These are phyloP conservation scores for Lanmaoa pseudosensibilis DNA, from an alignment of 768 basidiomycete genomes.

Conservation along the genomic window DNA sequence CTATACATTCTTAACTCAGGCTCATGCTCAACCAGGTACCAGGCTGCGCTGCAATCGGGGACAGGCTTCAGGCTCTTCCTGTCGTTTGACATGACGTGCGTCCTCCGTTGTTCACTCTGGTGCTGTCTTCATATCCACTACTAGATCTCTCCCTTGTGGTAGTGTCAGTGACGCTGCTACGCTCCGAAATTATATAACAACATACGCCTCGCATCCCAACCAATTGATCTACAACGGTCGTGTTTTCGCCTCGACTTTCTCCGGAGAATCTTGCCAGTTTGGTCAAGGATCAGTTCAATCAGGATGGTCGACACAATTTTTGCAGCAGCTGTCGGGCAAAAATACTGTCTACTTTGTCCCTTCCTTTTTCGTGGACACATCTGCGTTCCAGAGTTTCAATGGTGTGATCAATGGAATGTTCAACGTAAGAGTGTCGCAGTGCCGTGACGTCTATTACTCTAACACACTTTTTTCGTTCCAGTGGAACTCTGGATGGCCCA, in stretches of 20 bases:
- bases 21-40: constrained; percentile 42
- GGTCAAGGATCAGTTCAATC: constrained; percentile 50
- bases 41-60: constrained; percentile 51
- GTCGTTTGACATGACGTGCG: constrained; percentile 77
- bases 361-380: constrained; percentile 63
- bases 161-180: constrained; percentile 46
- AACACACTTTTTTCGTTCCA: constrained; percentile 26
- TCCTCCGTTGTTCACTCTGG: constrained; percentile 11
- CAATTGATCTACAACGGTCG: constrained; percentile 50
- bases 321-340: constrained; percentile 45
- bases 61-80: constrained; percentile 71
- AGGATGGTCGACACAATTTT: constrained; percentile 61
- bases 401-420: constrained; percentile 59
- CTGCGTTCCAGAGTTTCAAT: constrained; percentile 44
- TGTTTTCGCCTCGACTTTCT: constrained; percentile 68
- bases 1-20: constrained; percentile 6
- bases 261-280: constrained; percentile 68
- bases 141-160: constrained; percentile 55
- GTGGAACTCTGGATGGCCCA: constrained; percentile 86
- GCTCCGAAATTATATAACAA: constrained; percentile 54
- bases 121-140: not conserved
- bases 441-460: constrained; percentile 6
- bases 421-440: constrained; percentile 43
- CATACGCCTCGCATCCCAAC: constrained; percentile 56
- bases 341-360: constrained; percentile 63